Percentiles rank a stretch among this genome's conserved stretches.
Evolutionary conservation across 192 early-diverging fungal genomes (phyloP).

Genomic region (Rhizoclosmatium sp.): DNA sequence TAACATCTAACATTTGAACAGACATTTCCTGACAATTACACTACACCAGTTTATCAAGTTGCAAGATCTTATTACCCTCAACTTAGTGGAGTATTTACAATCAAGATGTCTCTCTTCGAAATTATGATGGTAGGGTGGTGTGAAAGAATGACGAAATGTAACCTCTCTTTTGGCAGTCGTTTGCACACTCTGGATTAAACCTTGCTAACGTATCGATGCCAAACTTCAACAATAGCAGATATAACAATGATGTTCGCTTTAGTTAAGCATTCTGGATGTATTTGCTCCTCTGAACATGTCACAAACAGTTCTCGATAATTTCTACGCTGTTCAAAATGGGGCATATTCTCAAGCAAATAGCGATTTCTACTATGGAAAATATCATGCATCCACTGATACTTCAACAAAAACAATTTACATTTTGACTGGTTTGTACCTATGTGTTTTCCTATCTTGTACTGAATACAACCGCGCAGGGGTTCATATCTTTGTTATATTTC

Average conservation of each 20-base stretch:
- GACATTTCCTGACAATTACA: too few species aligned
- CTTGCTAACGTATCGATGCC: not conserved
- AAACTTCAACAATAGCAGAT: not conserved
- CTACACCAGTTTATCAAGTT: too few species aligned
- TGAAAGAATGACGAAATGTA: not conserved
- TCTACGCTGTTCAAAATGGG: not conserved
- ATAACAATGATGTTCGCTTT: not conserved
- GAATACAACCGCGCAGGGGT: not conserved
- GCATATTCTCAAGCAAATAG: not conserved
- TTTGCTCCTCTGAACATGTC: not conserved
- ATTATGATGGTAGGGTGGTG: not conserved
- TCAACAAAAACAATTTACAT: not conserved
- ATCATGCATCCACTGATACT: not conserved
- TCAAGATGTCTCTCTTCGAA: not conserved
- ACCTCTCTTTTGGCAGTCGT: not conserved
- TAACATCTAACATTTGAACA: too few species aligned
- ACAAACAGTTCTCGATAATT: not conserved
- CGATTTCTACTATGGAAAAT: not conserved
- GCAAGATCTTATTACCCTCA: too few species aligned
- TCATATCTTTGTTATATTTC: not conserved
- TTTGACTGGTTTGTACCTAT: not conserved
- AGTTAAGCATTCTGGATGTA: not conserved
- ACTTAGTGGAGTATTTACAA: not conserved
- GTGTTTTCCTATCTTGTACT: too few species aligned
- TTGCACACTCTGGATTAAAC: not conserved